A percentile compares a stretch with the other conserved stretches of the same genome.
phyloP scores from a whole-genome alignment of 2,329 filamentous ascomycete species.

The Aspergillus sp. region DNA sequence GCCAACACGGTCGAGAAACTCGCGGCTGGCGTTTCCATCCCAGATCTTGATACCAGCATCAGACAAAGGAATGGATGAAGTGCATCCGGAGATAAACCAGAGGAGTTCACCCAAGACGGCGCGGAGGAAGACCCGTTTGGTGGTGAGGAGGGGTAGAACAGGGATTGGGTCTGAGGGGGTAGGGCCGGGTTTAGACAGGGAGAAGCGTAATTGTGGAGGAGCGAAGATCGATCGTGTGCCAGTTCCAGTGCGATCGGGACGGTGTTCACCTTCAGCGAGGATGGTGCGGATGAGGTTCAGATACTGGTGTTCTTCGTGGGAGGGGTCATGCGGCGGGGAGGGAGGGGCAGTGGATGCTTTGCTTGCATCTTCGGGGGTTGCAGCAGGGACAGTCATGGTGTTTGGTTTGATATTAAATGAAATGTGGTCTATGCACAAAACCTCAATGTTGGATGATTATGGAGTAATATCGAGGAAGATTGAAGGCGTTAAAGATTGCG shows the following conservation, averaged over 20 bases:
- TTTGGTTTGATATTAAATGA: not conserved
- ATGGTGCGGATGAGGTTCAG: conserved; percentile 84
- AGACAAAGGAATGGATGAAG: conserved; percentile 71
- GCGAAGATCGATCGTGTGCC: conserved; percentile 89
- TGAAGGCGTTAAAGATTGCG: not conserved
- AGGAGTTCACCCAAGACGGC: conserved; percentile 89
- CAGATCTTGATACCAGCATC: conserved; percentile 89
- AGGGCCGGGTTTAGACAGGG: conserved; percentile 57
- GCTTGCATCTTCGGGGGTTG: conserved; percentile 1
- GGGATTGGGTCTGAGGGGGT: conserved; percentile 45
- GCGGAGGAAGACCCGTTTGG: conserved; percentile 90
- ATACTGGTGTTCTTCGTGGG: conserved; percentile 90
- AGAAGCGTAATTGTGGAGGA: conserved; percentile 80
- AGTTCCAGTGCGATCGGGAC: conserved; percentile 89
- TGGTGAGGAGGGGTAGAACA: conserved; percentile 88
- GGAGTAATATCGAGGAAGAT: not conserved
- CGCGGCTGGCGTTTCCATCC: conserved; percentile 93
- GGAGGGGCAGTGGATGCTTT: conserved; percentile 1
- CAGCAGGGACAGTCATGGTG: not conserved
- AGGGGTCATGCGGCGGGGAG: conserved; percentile 19
- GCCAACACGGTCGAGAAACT: conserved; percentile 81
- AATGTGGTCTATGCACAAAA: conserved; percentile 1
- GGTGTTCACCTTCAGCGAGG: conserved; percentile 74
- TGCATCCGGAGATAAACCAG: conserved; percentile 88
- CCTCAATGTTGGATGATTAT: not conserved